Evolutionary conservation across 1,284 basidiomycete species (phyloP).

Genomic region (Irpex rosettiformis): DNA sequence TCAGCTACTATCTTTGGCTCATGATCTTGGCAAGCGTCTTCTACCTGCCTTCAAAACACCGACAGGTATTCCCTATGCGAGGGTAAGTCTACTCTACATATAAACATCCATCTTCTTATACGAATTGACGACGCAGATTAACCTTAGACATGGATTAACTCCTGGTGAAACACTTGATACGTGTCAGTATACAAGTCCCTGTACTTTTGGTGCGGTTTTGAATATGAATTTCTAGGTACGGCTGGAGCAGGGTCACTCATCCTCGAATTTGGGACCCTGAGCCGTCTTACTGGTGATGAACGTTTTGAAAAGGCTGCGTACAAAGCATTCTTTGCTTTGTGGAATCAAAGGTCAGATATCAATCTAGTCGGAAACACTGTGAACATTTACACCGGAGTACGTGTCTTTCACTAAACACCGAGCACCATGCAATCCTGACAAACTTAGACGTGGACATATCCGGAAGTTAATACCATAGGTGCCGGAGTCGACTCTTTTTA

Average conservation of each 20-base stretch:
- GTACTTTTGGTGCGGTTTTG: background rate
- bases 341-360: constrained; percentile 84
- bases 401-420: background rate
- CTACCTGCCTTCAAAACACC: constrained; percentile 87
- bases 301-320: constrained; percentile 82
- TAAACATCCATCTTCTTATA: constrained; percentile 12
- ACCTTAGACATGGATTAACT: constrained; percentile 68
- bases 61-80: constrained; percentile 87
- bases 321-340: constrained; percentile 87
- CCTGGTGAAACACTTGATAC: constrained; percentile 73
- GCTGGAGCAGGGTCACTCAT: constrained; percentile 91
- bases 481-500: constrained; percentile 94
- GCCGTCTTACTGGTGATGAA: constrained; percentile 82
- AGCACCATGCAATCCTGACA: constrained; percentile 6
- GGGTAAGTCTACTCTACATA: constrained; percentile 43
- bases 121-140: constrained; percentile 46
- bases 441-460: constrained; percentile 61
- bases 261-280: constrained; percentile 89
- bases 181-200: constrained; percentile 46
- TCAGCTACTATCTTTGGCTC: constrained; percentile 75
- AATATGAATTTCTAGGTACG: constrained; percentile 51
- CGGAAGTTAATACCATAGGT: constrained; percentile 78
- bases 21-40: constrained; percentile 81
- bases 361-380: constrained; percentile 88
- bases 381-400: constrained; percentile 74